phyloP scores from a whole-genome alignment of 768 basidiomycete genomes.

The Candolleomyces aberdarensis region DNA sequence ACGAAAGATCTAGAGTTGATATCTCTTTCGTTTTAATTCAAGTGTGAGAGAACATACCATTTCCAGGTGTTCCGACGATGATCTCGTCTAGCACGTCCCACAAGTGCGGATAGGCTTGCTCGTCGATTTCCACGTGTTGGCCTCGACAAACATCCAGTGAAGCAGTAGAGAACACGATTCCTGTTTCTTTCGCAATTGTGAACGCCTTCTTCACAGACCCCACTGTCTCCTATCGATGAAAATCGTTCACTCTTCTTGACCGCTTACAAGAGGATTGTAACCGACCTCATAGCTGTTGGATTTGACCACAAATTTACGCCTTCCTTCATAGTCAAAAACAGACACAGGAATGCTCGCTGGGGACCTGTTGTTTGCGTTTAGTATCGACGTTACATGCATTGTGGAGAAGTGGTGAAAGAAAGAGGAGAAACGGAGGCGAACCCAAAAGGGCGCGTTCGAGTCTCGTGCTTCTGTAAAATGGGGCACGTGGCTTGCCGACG shows the following conservation, averaged over 20 bases:
- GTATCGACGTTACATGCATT: neutral
- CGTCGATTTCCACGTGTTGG: conserved; percentile 6
- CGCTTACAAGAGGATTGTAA: neutral
- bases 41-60: neutral
- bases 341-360: neutral
- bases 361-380: neutral
- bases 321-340: neutral
- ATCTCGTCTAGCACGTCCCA: conserved; percentile 6
- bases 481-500: too few species aligned
- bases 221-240: neutral
- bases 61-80: neutral
- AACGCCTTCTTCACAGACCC: neutral
- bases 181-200: neutral
- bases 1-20: neutral
- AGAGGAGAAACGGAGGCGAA: neutral
- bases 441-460: too few species aligned
- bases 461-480: too few species aligned
- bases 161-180: neutral
- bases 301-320: conserved; percentile 2
- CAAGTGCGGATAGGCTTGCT: neutral
- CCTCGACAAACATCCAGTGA: conserved; percentile 6
- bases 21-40: neutral
- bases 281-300: conserved; percentile 1
- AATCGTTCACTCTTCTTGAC: neutral
- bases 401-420: neutral